Percentiles rank a stretch among this genome's conserved stretches.
Evolutionary conservation across 495 filamentous ascomycete genomes (phyloP).

Genomic region (Aspergillus heteromorphus): DNA sequence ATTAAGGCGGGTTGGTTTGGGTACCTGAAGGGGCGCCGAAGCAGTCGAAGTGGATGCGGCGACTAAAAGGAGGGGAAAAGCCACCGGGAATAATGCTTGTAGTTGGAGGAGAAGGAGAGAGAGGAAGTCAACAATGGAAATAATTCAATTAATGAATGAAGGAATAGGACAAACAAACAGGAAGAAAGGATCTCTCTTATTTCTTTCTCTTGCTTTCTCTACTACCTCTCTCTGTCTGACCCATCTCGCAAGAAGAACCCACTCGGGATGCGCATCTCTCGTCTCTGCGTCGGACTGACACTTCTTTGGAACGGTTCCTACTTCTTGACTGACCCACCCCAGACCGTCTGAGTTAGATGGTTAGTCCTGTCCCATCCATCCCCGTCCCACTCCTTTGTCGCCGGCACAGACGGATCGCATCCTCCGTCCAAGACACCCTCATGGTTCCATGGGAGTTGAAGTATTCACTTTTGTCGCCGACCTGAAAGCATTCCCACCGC

Average conservation of each 20-base stretch:
- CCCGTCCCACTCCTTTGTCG: not conserved
- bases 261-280: not conserved
- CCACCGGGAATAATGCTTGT: not conserved
- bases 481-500: no score
- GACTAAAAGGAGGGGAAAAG: not conserved
- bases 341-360: no score
- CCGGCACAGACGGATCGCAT: not conserved
- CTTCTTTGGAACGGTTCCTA: not conserved
- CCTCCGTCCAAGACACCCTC: no score
- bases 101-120: not conserved
- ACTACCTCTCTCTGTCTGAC: not conserved
- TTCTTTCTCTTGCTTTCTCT: constrained; percentile 3
- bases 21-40: not conserved
- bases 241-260: not conserved
- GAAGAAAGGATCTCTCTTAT: not conserved
- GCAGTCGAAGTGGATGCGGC: not conserved
- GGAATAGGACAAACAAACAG: no score
- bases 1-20: not conserved
- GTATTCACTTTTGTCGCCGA: no score
- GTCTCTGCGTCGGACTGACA: not conserved
- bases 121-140: not conserved
- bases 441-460: no score
- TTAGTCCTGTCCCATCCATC: not conserved
- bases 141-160: not conserved
- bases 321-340: not conserved